Base-by-base conservation (phyloP, 495 filamentous ascomycete genomes). In the Penicillium daleae region DNA sequence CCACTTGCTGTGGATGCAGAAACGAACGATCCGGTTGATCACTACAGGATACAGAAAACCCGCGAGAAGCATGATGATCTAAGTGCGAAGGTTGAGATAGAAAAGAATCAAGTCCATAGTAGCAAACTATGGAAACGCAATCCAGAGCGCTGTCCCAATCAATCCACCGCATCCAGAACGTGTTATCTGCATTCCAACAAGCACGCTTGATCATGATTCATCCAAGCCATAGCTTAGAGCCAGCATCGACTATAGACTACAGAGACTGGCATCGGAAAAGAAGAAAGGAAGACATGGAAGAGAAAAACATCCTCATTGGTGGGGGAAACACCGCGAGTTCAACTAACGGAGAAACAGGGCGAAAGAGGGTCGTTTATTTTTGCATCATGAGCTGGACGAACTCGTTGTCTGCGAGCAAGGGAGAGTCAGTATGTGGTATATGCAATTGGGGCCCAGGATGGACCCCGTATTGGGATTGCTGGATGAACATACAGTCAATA, bases 361-460 rank as follows among this genome's bases (percentile, higher is more conserved):
- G 57, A 56, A 69, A 62, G 65, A 54, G 65, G 42, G 56, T 48
- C 63, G 57, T 76, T 85, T 91, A 98, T 85, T 99, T 99, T 88
- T 99, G 95, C 94, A 99, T 97, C 95, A 99, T 99, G 74, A 99
- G 89, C 83, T 99, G 95, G 69, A 99, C 95, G 76, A 99, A 99
- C 83, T 99, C 95, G 85, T 99, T 98, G 82, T 99, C 95, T 99
- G 74, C 19, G 29, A 44, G 19, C 3, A 2, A 9, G 10, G 10
- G 42, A 46, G 22, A 21, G 40, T 65, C 40, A 68, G 62, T 42
- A 61, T 60, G 2, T 56, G 51, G 62, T 42, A 61, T 60, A 1
- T 56, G 51, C 10, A 24, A 24, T 42, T 19, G 21, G 31, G 3
- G n/a, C 12, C 15, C n/a, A 12, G 0, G 42, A 4, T 24, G 12